Evolutionary conservation across 2,329 filamentous ascomycete species (phyloP).

Genomic region (Dothistroma pini): DNA sequence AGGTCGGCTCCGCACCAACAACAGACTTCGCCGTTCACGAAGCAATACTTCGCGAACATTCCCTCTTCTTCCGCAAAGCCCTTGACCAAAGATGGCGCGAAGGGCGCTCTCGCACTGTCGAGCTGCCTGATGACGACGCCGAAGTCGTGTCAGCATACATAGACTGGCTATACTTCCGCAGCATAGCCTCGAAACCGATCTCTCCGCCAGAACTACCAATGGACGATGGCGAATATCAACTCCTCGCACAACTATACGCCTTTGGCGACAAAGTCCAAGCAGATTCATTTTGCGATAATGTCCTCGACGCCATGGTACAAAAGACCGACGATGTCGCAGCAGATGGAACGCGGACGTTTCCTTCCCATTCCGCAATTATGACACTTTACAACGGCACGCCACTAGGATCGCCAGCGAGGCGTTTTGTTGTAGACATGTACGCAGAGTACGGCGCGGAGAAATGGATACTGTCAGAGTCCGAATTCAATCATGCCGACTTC

Average conservation of each 20-base stretch:
- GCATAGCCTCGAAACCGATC: slow-evolving; percentile 19
- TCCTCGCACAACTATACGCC: slow-evolving; percentile 17
- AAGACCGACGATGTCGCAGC: slow-evolving; percentile 21
- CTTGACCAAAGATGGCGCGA: slow-evolving; percentile 23
- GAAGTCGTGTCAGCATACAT: slow-evolving; percentile 20
- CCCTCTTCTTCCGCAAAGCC: slow-evolving; percentile 21
- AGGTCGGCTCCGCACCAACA: slow-evolving; percentile 6
- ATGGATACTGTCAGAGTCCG: slow-evolving; percentile 25
- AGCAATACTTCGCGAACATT: slow-evolving; percentile 15
- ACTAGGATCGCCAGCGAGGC: slow-evolving; percentile 13
- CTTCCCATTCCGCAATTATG: slow-evolving; percentile 21
- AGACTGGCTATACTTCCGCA: slow-evolving; percentile 24
- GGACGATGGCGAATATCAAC: slow-evolving; percentile 22
- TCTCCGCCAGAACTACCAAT: slow-evolving; percentile 20
- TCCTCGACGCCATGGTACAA: slow-evolving; percentile 22
- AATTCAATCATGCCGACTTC: slow-evolving; percentile 19
- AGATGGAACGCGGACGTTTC: slow-evolving; percentile 20
- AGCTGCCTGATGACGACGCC: slow-evolving; percentile 16
- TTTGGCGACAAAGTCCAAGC: slow-evolving; percentile 25
- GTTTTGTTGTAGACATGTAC: slow-evolving; percentile 23
- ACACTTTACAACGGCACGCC: slow-evolving; percentile 21
- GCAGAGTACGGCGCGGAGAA: slow-evolving; percentile 17
- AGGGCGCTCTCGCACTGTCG: slow-evolving; percentile 14
- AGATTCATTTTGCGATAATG: slow-evolving; percentile 18
- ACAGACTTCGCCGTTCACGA: slow-evolving; percentile 22